Base-by-base conservation (phyloP, 192 early-diverging fungal species). In the Rhizophagus clarus region DNA sequence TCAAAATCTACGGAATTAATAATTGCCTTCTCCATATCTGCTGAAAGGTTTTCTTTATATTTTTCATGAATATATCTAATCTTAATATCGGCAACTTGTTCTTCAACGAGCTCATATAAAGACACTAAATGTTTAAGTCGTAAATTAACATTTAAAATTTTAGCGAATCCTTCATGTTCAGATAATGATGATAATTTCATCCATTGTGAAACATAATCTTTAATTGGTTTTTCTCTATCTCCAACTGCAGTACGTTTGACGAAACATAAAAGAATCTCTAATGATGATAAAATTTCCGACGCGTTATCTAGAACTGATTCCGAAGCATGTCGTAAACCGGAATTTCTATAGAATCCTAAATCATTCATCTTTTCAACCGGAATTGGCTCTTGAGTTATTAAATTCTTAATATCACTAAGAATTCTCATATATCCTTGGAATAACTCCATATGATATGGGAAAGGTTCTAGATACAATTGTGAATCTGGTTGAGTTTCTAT, bases 231-330 rank as follows among this genome's bases (percentile, higher is more conserved):
- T 24, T 81, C 51, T 15, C 32, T 63, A 66, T 81, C 37, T 4
- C 32, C 47, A 24, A 24, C 28, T 34, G 24, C 24, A 26, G 61
- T 81, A 11, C 74, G 51, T 76, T 81, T 76, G 20, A 81, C 15
- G 40, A 76, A 81, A 61, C 80, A 81, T 37, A 81, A 51, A 12
- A 81, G 32, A 24, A 81, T 81, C 61, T 81, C 80, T 12, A 81
- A 61, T 40, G 63, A 66, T 29, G 80, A 72, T 37, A 81, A 45
- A 17, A 81, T 31, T 45, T 71, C 69, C 9, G 69, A 42, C 17
- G 69, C 69, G 42, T 45, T 71, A 42, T 60, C 32, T 45, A 45
- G 2, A 29, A 61, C 3, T 74, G 45, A 3, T 60, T 20, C 12
- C 10, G 20, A 17, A 1, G 11, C 42, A 45, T 0, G 11, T 12